Percentiles rank a stretch among this genome's conserved stretches.
Evolutionary conservation across 2,329 filamentous ascomycete species (phyloP).

Genomic region (Colletotrichum spinosum): DNA sequence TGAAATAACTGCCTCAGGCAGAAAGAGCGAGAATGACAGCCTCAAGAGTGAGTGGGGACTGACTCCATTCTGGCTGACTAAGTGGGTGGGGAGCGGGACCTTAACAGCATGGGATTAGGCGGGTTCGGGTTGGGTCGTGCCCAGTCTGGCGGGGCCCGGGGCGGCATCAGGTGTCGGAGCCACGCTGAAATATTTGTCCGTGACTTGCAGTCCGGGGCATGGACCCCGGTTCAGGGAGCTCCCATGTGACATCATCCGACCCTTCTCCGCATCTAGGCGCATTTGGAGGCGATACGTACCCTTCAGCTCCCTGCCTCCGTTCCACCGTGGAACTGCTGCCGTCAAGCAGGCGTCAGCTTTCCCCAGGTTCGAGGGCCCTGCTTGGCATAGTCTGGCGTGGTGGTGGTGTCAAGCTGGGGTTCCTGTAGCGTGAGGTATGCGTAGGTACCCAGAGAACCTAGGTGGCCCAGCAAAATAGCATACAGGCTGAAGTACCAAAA

Average conservation of each 20-base stretch:
- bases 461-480: too few species aligned
- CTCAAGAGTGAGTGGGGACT: background rate
- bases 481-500: too few species aligned
- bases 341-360: conserved; percentile 32
- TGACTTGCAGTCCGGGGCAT: too few species aligned
- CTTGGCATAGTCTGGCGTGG: conserved; percentile 23
- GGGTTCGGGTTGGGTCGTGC: too few species aligned
- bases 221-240: conserved; percentile 9
- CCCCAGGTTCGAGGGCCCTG: conserved; percentile 33
- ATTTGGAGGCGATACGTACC: conserved; percentile 35
- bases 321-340: background rate
- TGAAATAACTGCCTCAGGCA: conserved; percentile 44
- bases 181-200: conserved; percentile 17
- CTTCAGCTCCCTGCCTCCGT: conserved; percentile 21
- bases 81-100: background rate
- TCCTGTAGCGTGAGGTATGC: conserved; percentile 2
- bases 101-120: too few species aligned
- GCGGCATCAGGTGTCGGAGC: background rate
- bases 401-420: conserved; percentile 30
- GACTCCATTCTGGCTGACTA: background rate
- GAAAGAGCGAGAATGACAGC: background rate
- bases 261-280: conserved; percentile 36
- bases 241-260: conserved; percentile 36
- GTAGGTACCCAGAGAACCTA: too few species aligned
- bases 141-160: background rate